phyloP scores from a whole-genome alignment of 352 stramenopile genomes.

The Globisporangium solare region DNA sequence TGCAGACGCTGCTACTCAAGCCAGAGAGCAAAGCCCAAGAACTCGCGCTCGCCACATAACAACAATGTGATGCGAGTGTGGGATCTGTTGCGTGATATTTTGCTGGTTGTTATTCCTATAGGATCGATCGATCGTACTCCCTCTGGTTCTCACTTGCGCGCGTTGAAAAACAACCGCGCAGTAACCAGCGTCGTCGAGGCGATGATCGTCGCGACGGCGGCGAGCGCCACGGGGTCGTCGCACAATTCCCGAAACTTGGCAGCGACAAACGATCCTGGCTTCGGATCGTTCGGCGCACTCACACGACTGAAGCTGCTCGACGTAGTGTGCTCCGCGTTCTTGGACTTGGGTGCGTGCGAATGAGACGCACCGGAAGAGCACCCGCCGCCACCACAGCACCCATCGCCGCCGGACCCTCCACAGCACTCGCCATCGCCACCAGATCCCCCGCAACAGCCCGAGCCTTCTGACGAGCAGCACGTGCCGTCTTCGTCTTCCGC shows the following conservation, averaged over 20 bases:
- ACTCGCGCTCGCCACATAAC: not conserved
- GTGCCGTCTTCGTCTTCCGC: constrained; percentile 17
- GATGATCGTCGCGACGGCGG: constrained; percentile 40
- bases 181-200: constrained; percentile 47
- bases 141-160: constrained; percentile 24
- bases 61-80: not conserved
- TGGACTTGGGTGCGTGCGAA: constrained; percentile 12
- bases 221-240: constrained; percentile 55
- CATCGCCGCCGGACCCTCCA: constrained; percentile 1
- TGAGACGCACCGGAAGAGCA: constrained; percentile 3
- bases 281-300: not conserved
- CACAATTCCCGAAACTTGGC: constrained; percentile 27
- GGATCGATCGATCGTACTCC: not conserved
- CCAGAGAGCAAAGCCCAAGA: constrained; percentile 47
- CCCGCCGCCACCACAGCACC: constrained; percentile 16
- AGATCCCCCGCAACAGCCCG: constrained; percentile 15
- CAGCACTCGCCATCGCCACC: constrained; percentile 16
- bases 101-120: not conserved
- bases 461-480: constrained; percentile 30
- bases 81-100: too few relatives aligned
- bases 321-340: constrained; percentile 26
- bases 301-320: constrained; percentile 5
- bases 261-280: not conserved
- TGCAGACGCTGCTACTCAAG: constrained; percentile 58
- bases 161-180: constrained; percentile 31